Base-by-base conservation (phyloP, 2,329 filamentous ascomycete genomes). In the Calonectria montana region DNA sequence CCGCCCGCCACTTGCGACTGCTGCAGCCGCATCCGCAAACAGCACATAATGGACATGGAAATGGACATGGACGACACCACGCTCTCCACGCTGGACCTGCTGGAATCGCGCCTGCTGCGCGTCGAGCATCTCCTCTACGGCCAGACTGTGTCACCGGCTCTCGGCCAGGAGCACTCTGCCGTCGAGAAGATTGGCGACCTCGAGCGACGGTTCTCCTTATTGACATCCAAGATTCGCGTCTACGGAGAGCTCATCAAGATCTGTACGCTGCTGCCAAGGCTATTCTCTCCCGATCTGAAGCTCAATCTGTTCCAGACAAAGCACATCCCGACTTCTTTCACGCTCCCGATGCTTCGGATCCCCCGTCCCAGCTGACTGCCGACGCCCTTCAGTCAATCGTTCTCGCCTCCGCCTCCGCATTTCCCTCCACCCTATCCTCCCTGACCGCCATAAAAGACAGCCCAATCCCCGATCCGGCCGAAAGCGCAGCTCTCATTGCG, bases 161-260 rank as follows among this genome's bases (percentile, higher is more conserved):
- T 78, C 6, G 74, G 81, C 2, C 81, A 85, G 16, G 76, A 85
- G 25, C 81, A 81, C 18, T 84, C 89, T 0, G 86, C 87, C 0
- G 76, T 83, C 27, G 82, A 84, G 23, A 83, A 85, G 48, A 81
- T 91, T 48, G 85, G 85, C 68, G 84, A 88, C 45, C 84, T 91
- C 0, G 89, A 91, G 75, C 85, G 84, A 64, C 88, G 89, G 29
- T 89, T 91, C 77, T 83, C 85, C 16, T 79, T 81, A 37, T 83
- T 91, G 8, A 75, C 88, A 7, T 87, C 87, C 35, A 84, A 85
- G 65, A 83, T 89, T 39, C 88, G 89, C 62, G 88, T 90, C 67
- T 91, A 91, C 74, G 86, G 85, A 31, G 90, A 92, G 75, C 84
- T 92, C 8, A 83, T 92, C 43, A 89, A 88, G 77, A 89, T 92